Evolutionary conservation across 257 asterid species (phyloP).

Genomic region (Primulina huaijiensis): DNA sequence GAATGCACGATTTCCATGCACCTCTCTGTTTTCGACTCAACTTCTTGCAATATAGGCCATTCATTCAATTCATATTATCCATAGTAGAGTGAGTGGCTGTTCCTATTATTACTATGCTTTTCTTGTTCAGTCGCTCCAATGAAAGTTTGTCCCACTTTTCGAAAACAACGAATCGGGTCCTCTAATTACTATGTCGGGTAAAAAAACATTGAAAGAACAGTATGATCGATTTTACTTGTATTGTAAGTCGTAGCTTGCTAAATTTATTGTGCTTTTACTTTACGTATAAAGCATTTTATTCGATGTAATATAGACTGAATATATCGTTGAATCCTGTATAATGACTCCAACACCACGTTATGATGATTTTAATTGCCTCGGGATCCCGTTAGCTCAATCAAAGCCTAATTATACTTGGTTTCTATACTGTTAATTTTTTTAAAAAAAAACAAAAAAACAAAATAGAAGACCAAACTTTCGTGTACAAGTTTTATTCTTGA

Average conservation of each 20-base stretch:
- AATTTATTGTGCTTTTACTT: neutral
- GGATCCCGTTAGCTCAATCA: conserved; percentile 21
- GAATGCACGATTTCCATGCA: conserved; percentile 18
- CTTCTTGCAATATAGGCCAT: neutral
- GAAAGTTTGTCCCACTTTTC: conserved; percentile 21
- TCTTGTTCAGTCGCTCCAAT: neutral
- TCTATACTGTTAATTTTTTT: no score
- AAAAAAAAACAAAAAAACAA: no score
- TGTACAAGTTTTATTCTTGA: neutral
- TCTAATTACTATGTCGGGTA: conserved; percentile 32
- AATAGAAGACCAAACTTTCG: neutral
- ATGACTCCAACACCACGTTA: no score
- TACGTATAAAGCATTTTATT: neutral
- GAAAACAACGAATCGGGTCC: conserved; percentile 19
- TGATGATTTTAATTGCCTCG: neutral
- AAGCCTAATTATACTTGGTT: neutral
- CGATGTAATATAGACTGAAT: neutral
- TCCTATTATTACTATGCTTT: neutral
- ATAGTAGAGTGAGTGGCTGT: neutral
- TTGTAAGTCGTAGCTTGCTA: neutral
- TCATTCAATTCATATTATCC: conserved; percentile 4
- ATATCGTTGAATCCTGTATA: neutral
- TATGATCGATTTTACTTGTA: neutral
- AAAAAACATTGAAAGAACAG: neutral
- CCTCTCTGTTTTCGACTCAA: conserved; percentile 10